Conservation (phyloP, 768 basidiomycete species). For the Termitomyces sp. region DNA sequence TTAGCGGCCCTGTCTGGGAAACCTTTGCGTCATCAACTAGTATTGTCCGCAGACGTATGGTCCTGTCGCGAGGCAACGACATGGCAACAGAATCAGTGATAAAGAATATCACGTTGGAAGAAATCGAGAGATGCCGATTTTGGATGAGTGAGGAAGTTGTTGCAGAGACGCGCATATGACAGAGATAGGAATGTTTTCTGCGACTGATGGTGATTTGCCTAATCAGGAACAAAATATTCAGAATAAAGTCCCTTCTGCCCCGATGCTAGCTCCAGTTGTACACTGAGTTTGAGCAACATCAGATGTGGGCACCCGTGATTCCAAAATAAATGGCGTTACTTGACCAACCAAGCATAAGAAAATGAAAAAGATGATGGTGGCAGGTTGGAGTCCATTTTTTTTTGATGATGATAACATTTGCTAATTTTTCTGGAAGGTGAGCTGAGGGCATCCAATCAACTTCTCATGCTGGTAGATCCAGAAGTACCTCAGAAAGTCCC, state of each 20-base stretch:
- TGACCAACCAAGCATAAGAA: too few species aligned
- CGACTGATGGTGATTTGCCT: background rate
- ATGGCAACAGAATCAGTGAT: slow-evolving; percentile 14
- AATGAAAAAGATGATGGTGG: too few species aligned
- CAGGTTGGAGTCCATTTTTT: too few species aligned
- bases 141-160: slow-evolving; percentile 34
- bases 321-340: too few species aligned
- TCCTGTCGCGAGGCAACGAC: background rate
- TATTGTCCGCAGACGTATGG: background rate
- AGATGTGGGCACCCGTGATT: too few species aligned
- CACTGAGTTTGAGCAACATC: background rate
- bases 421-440: background rate
- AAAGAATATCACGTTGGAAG: slow-evolving; percentile 21
- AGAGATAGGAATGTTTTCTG: background rate
- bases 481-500: background rate
- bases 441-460: background rate
- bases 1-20: background rate
- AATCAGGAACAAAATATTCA: background rate
- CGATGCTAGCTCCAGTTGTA: background rate
- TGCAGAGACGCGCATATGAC: slow-evolving; percentile 25
- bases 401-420: background rate
- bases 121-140: slow-evolving; percentile 31
- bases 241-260: background rate
- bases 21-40: background rate
- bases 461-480: too few species aligned